Percentiles rank a stretch among this genome's conserved stretches.
Evolutionary conservation across 805 yeast genomes (phyloP).

Genomic region (Metschnikowia colocasiae): DNA sequence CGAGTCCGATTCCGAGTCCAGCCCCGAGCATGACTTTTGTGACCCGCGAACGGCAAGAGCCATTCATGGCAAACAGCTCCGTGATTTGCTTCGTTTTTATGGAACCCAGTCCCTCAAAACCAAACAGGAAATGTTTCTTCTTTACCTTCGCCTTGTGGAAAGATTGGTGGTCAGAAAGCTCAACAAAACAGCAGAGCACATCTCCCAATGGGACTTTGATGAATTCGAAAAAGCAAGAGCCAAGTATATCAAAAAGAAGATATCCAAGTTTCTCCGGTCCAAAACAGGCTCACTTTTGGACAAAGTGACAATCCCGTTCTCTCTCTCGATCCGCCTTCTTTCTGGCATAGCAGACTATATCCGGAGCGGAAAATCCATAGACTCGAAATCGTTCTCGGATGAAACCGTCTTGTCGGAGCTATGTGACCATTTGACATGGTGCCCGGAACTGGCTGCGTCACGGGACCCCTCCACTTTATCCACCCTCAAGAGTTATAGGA

Average conservation of each 20-base stretch:
- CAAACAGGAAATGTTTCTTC: slow-evolving; percentile 2
- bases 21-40: not conserved
- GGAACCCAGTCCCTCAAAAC: not conserved
- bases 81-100: slow-evolving; percentile 1
- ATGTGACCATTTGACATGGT: not conserved
- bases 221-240: not conserved
- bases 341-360: slow-evolving; percentile 1
- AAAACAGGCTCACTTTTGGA: slow-evolving; percentile 3
- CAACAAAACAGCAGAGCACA: not conserved
- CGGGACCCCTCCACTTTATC: not conserved
- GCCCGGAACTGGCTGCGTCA: not conserved
- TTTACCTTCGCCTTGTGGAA: slow-evolving; percentile 3
- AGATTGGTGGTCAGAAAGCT: not conserved
- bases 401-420: not conserved
- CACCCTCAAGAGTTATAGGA: not conserved
- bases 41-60: not conserved
- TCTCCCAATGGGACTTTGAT: slow-evolving; percentile 3
- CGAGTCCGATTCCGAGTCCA: not conserved
- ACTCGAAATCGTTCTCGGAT: not conserved
- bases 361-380: not conserved
- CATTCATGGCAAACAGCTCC: slow-evolving; percentile 1
- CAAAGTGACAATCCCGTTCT: not conserved
- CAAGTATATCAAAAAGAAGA: slow-evolving; percentile 1
- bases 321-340: not conserved
- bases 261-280: slow-evolving; percentile 1